Evolutionary conservation across 2,329 filamentous ascomycete genomes (phyloP).

Genomic region (Fusarium sp.): DNA sequence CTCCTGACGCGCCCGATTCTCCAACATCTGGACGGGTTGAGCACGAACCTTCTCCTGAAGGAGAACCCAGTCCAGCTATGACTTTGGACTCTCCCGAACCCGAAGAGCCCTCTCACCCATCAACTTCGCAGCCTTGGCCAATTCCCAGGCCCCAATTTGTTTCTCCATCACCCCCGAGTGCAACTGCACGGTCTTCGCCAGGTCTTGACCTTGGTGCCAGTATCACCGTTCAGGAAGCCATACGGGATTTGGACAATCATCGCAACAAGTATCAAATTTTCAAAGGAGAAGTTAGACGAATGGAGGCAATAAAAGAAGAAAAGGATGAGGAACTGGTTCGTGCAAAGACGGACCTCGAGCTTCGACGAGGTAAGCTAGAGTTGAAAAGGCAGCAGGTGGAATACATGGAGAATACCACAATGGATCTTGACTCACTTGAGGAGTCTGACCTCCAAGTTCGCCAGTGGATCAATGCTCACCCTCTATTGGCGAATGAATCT

Average conservation of each 20-base stretch:
- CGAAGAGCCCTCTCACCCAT: too few species aligned
- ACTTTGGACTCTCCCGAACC: too few species aligned
- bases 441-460: not conserved
- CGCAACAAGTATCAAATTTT: not conserved
- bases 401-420: not conserved
- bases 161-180: not conserved
- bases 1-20: too few species aligned
- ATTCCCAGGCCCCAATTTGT: not conserved
- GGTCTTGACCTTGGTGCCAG: not conserved
- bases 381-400: not conserved
- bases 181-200: not conserved
- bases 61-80: too few species aligned
- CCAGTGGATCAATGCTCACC: not conserved
- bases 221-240: not conserved
- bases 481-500: not conserved
- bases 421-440: not conserved
- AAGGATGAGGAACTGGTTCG: not conserved
- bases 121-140: too few species aligned
- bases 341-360: not conserved
- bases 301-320: not conserved
- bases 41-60: too few species aligned
- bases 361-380: not conserved
- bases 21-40: too few species aligned
- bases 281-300: not conserved
- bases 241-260: not conserved